Evolutionary conservation across 2,329 filamentous ascomycete genomes (phyloP).

Genomic region (Botrytis elliptica): DNA sequence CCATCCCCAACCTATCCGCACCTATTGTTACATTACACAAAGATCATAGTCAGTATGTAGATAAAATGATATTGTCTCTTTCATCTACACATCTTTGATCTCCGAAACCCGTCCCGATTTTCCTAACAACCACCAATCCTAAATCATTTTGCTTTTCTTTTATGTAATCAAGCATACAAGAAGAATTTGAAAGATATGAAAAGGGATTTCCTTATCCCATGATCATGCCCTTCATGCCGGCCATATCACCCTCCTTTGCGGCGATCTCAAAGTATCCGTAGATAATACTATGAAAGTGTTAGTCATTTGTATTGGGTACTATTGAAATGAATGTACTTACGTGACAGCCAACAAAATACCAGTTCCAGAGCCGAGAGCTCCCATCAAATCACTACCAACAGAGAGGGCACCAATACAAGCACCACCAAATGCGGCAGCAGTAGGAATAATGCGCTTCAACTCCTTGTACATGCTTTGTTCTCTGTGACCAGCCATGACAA

Average conservation of each 20-base stretch:
- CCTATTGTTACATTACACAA: slow-evolving; percentile 18
- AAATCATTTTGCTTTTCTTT: slow-evolving; percentile 19
- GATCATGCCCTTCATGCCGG: slow-evolving; percentile 73
- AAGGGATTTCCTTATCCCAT: slow-evolving; percentile 54
- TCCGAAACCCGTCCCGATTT: slow-evolving; percentile 7
- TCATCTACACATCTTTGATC: background rate
- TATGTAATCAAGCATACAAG: slow-evolving; percentile 26
- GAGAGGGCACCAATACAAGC: slow-evolving; percentile 98
- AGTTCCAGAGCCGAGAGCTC: slow-evolving; percentile 92
- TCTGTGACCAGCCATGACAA: slow-evolving; percentile 98
- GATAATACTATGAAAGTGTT: slow-evolving; percentile 70
- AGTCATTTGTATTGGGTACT: slow-evolving; percentile 39
- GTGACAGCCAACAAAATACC: slow-evolving; percentile 98
- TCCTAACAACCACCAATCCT: slow-evolving; percentile 7
- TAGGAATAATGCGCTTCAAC: slow-evolving; percentile 98
- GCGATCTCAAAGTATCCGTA: slow-evolving; percentile 99
- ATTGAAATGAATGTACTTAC: slow-evolving; percentile 57
- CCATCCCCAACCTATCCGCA: background rate
- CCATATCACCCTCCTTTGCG: slow-evolving; percentile 95
- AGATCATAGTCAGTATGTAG: slow-evolving; percentile 14
- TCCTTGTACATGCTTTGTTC: slow-evolving; percentile 99
- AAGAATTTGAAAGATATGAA: slow-evolving; percentile 30
- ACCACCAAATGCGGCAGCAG: slow-evolving; percentile 95
- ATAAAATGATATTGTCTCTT: slow-evolving; percentile 17
- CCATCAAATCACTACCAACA: slow-evolving; percentile 91